Conservation (phyloP, 2,329 filamentous ascomycete genomes). For the Mollisia scopiformis region DNA sequence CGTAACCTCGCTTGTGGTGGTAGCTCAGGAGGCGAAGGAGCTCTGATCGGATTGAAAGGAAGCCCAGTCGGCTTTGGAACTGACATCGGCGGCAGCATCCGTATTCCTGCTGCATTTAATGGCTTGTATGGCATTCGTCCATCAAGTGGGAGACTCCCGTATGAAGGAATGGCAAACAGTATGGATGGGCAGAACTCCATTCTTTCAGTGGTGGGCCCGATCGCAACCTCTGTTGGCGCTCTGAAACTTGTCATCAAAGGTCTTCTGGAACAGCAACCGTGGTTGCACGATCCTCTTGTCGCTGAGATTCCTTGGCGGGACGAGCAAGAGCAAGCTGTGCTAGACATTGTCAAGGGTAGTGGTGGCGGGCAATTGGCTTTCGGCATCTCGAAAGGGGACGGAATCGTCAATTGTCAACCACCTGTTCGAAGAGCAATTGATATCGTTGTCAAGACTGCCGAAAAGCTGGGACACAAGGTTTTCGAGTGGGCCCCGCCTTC, state of each 20-base stretch:
- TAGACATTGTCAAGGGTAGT: constrained; percentile 43
- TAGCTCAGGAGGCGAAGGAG: constrained; percentile 38
- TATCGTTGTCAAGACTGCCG: constrained; percentile 51
- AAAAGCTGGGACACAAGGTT: constrained; percentile 57
- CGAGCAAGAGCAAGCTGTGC: constrained; percentile 40
- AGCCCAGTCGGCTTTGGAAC: constrained; percentile 37
- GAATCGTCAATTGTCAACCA: constrained; percentile 53
- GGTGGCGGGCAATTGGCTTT: constrained; percentile 49
- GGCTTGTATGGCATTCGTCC: constrained; percentile 44
- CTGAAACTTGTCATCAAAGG: constrained; percentile 58
- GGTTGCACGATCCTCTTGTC: constrained; percentile 67
- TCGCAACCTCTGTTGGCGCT: constrained; percentile 58
- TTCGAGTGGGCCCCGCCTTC: constrained; percentile 61
- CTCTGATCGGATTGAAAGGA: constrained; percentile 36
- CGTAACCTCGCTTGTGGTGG: constrained; percentile 33
- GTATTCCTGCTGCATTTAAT: constrained; percentile 43
- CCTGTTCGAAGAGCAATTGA: constrained; percentile 58
- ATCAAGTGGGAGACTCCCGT: constrained; percentile 42
- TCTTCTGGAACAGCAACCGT: constrained; percentile 61
- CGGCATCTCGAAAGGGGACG: constrained; percentile 56
- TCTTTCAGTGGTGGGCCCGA: constrained; percentile 63
- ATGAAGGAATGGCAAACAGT: constrained; percentile 64
- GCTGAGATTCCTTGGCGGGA: constrained; percentile 68
- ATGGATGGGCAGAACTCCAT: constrained; percentile 62
- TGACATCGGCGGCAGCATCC: constrained; percentile 36